These are phyloP conservation scores for rapeseed (Brassica napus) DNA, from an alignment of 345 rosid species.

Conservation along the genomic window Da-Ae NC_063451.1:43996501-43997000, in stretches of 20 bases:
- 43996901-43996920: neutral
- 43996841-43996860: neutral
- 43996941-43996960: neutral
- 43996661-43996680: neutral
- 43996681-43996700: slow-evolving; percentile 6
- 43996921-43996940: too few relatives aligned
- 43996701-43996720: neutral
- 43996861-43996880: neutral
- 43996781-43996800: neutral
- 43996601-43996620: neutral
- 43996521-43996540: neutral
- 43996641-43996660: neutral
- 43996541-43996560: neutral
- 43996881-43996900: neutral
- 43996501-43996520: neutral
- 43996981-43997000: neutral
- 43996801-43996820: neutral
- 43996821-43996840: slow-evolving; percentile 15
- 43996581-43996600: neutral
- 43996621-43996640: neutral
- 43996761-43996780: neutral
- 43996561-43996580: neutral
- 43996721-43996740: slow-evolving; percentile 7
- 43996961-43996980: neutral
- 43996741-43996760: neutral